phyloP scores from a whole-genome alignment of 1,139 yeast species.

The Suhomyces panamericanus region DNA sequence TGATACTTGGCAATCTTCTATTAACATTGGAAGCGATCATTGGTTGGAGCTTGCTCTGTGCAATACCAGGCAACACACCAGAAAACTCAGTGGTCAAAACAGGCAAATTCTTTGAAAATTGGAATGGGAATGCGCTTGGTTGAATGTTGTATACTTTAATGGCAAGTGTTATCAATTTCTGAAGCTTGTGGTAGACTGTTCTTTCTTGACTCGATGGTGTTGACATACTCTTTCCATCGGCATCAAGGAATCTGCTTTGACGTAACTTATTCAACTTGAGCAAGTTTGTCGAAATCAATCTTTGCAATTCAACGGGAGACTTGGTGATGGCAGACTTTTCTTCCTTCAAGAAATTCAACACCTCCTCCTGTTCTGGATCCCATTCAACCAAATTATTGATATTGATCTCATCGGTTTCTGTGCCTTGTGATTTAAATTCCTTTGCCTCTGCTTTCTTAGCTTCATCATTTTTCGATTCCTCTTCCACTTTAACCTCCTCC shows the following conservation, averaged over 20 bases:
- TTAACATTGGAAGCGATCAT: conserved; percentile 7
- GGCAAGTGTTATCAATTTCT: conserved; percentile 32
- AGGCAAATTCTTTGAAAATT: conserved; percentile 54
- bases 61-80: conserved; percentile 76
- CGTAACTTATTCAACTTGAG: conserved; percentile 64
- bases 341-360: conserved; percentile 28
- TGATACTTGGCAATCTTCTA: conserved; percentile 40
- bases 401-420: conserved; percentile 22
- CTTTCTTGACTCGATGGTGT: conserved; percentile 33
- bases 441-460: conserved; percentile 4
- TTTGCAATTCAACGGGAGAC: conserved; percentile 40
- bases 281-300: conserved; percentile 56
- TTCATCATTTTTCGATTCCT: conserved; percentile 7
- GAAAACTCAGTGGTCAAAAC: conserved; percentile 70
- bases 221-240: conserved; percentile 30
- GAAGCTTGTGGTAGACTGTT: conserved; percentile 44
- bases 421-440: conserved; percentile 5
- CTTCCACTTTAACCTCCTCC: conserved; percentile 1
- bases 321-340: conserved; percentile 26
- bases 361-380: conserved; percentile 36
- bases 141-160: conserved; percentile 29
- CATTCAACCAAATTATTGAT: conserved; percentile 37
- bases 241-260: conserved; percentile 50
- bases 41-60: conserved; percentile 24
- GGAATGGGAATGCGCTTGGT: conserved; percentile 33